Percentiles rank a stretch among this genome's conserved stretches.
phyloP scores from a whole-genome alignment of 768 basidiomycete species.

The Phanerodontia chrysosporium region DNA sequence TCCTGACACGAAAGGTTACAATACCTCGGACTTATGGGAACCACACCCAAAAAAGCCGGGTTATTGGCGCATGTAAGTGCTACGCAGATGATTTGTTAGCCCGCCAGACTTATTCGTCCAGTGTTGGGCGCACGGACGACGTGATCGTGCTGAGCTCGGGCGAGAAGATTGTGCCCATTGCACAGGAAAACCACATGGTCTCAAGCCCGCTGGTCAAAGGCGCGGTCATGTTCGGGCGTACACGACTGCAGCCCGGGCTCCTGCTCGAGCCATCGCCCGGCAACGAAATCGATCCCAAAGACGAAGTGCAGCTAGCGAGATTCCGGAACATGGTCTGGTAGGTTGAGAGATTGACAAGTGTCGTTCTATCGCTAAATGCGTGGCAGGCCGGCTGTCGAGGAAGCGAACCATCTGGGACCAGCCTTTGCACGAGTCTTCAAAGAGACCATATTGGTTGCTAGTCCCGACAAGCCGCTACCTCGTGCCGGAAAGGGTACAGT shows the following conservation, averaged over 20 bases:
- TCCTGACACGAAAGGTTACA: constrained; percentile 8
- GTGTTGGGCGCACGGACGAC: constrained; percentile 17
- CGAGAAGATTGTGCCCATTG: constrained; percentile 15
- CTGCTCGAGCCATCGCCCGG: constrained; percentile 12
- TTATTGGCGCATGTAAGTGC: constrained; percentile 13
- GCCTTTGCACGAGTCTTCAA: constrained; percentile 28
- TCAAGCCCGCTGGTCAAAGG: constrained; percentile 7
- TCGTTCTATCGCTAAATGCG: background rate
- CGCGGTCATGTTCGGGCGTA: constrained; percentile 20
- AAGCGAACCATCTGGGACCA: constrained; percentile 22
- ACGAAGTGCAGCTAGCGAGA: constrained; percentile 3
- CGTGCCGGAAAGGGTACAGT: constrained; percentile 13
- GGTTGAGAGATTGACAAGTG: background rate
- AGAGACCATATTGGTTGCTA: constrained; percentile 19
- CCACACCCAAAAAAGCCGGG: constrained; percentile 15
- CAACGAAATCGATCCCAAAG: constrained; percentile 2
- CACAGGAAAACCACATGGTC: constrained; percentile 9
- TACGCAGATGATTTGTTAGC: too few relatives aligned
- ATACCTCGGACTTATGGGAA: constrained; percentile 12
- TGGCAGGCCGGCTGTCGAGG: constrained; percentile 22
- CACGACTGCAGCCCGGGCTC: constrained; percentile 11
- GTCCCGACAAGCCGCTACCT: constrained; percentile 12
- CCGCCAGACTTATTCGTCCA: background rate
- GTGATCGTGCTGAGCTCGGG: constrained; percentile 10
- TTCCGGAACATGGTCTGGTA: constrained; percentile 17